phyloP scores from a whole-genome alignment of 2,329 filamentous ascomycete species.

The Fusarium duplospermum region DNA sequence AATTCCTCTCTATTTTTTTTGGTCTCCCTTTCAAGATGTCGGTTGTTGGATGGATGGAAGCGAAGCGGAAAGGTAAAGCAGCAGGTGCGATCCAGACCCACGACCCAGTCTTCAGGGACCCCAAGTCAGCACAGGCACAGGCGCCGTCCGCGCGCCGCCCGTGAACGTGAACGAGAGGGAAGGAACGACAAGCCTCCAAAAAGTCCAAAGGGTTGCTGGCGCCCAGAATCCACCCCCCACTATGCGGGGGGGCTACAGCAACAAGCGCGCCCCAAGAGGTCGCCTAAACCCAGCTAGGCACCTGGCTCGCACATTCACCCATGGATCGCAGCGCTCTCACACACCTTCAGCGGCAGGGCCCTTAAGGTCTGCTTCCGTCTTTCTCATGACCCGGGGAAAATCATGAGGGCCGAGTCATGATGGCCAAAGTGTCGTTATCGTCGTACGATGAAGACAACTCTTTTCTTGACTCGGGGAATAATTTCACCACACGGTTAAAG shows the following conservation, averaged over 20 bases:
- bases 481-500: not conserved
- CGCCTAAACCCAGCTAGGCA: slow-evolving; percentile 33
- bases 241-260: slow-evolving; percentile 32
- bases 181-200: slow-evolving; percentile 18
- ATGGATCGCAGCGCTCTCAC: not conserved
- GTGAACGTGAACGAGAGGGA: slow-evolving; percentile 4
- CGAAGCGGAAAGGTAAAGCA: slow-evolving; percentile 13
- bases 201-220: slow-evolving; percentile 20
- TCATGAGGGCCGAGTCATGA: not conserved
- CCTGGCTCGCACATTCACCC: slow-evolving; percentile 31
- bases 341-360: not conserved
- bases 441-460: not conserved
- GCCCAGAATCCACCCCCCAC: slow-evolving; percentile 19
- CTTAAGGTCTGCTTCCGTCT: not conserved
- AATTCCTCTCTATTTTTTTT: not conserved
- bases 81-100: slow-evolving; percentile 19
- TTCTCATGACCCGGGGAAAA: not conserved
- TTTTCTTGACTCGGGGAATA: not conserved
- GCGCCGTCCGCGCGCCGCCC: not conserved
- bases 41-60: slow-evolving; percentile 20
- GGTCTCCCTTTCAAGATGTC: not conserved
- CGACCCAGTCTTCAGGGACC: slow-evolving; percentile 30
- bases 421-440: not conserved
- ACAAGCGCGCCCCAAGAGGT: slow-evolving; percentile 15
- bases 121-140: slow-evolving; percentile 25